Evolutionary conservation across 495 filamentous ascomycete species (phyloP), one percentile per base, ranked within the genome.

Genomic region (Penicillium manginii): DNA sequence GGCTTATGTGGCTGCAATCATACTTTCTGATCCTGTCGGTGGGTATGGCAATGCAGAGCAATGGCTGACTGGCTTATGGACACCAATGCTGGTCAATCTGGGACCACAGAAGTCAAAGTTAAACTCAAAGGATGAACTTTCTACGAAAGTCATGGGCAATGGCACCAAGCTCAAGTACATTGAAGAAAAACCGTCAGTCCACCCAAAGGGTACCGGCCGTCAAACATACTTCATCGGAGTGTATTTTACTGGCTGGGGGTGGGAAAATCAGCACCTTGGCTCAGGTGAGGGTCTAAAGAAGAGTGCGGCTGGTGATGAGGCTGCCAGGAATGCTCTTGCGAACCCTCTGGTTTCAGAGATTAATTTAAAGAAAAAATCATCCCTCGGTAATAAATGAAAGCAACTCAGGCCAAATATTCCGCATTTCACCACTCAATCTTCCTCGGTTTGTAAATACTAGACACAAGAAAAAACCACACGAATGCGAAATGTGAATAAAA

Each of bases 1-100:
- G 71, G 88, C 92, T 2, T 96, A 93, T 69, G 83, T 92, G 10
- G 92, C 90, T 18, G 92, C 89, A 12, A 68, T 91, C 22, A 81
- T 96, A 45, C 71, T 91, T 9, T 86, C 85, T 12, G 80, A 89
- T 64, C 73, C 84, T 0, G 70, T 65, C 11, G 63, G 83, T 42
- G 91, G 91, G 7, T 81, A 88, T 50, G 57, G 66, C 50, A 77
- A 75, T 15, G 87, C 78, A 8, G 79, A 87, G 52, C 60, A 79
- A 22, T 97, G 91, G 91, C 68, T 97, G 48, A 83, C 81, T 46
- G 70, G 74, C 10, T 69, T 96, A 1, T 97, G 91, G 91, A 77
- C 77, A 31, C 74, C 75, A n/a, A 69, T 70, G 31, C 61, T 80
- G 10, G 59, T 65, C 10, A 60, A 65, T 18, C 52, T 78, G 18